Base-by-base conservation (phyloP, 1,284 basidiomycete genomes). In the Waitea zeae region DNA sequence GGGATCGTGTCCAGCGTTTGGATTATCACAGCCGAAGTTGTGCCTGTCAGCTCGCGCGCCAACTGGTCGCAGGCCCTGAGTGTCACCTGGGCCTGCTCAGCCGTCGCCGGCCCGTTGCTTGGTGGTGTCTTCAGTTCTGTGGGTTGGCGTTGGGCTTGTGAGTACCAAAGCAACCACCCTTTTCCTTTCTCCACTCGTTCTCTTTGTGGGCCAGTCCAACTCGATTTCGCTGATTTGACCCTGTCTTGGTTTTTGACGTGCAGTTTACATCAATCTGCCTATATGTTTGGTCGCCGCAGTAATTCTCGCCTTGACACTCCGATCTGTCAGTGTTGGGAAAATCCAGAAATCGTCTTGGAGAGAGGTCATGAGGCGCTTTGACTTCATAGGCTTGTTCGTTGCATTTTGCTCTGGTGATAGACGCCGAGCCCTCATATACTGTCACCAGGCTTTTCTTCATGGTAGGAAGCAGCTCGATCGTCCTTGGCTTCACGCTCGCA, bases 121-220 rank as follows among this genome's bases (percentile, higher is more conserved):
- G 81, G 81, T 32, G 80, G 82, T 28, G 47, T 73, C 38, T 86
- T 84, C 54, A 82, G 79, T 47, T 61, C 79, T 80, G 43, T 53
- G 71, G 70, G 57, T 45, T 84, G 80, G 80, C 62, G 81, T 63
- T 83, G 77, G 74, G 76, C 68, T 39, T 84, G 81, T 84, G 54
- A 56, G 80, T 64, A 31, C 29, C 39, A 17, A 29, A 29, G 35
- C 35, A 30, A n/a, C 5, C n/a, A 42, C 35, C 36, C 37, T 26
- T 34, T n/a, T n/a, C n/a, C n/a, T n/a, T n/a, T 15, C 15, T 26
- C 18, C 22, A 36, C 17, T 35, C 22, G n/a, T 34, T 30, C 17
- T 31, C 4, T 24, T 27, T 22, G 36, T 32, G 32, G 28, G 14
- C 37, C 20, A 24, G 38, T 51, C 31, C 41, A 28, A 26, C n/a